Evolutionary conservation across 2,329 filamentous ascomycete genomes (phyloP).

Genomic region (Purpureocillium lavendulum): DNA sequence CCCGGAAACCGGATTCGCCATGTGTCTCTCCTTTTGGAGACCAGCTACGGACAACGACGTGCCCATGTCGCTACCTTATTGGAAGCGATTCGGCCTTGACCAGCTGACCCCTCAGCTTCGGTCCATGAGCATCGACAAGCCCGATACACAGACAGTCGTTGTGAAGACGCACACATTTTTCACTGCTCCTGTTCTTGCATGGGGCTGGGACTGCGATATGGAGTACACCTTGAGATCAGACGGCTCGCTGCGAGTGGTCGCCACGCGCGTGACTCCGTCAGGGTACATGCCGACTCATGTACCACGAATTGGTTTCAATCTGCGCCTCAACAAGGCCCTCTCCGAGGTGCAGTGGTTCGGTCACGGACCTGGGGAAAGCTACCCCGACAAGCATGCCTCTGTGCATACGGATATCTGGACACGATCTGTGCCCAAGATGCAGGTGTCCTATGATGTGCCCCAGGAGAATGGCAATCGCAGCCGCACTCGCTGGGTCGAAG

Average conservation of each 20-base stretch:
- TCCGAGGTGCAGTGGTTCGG: slow-evolving; percentile 50
- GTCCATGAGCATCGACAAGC: slow-evolving; percentile 18
- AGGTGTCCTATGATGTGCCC: slow-evolving; percentile 55
- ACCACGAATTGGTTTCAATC: slow-evolving; percentile 52
- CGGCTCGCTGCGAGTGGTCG: slow-evolving; percentile 36
- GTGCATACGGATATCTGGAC: slow-evolving; percentile 44
- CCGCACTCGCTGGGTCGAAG: slow-evolving; percentile 47
- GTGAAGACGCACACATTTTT: slow-evolving; percentile 46
- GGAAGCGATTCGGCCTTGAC: slow-evolving; percentile 44
- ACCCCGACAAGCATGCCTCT: slow-evolving; percentile 51
- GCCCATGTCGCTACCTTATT: slow-evolving; percentile 45
- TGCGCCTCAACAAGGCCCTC: slow-evolving; percentile 39
- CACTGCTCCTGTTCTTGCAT: slow-evolving; percentile 52
- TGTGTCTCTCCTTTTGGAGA: slow-evolving; percentile 49
- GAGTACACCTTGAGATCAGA: slow-evolving; percentile 41
- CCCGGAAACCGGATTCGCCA: slow-evolving; percentile 25
- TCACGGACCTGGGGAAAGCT: slow-evolving; percentile 54
- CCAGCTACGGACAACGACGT: slow-evolving; percentile 59
- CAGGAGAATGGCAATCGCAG: slow-evolving; percentile 57
- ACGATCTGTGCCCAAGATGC: slow-evolving; percentile 37
- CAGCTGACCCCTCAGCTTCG: slow-evolving; percentile 36
- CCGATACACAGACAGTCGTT: slow-evolving; percentile 34
- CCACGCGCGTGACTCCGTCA: slow-evolving; percentile 32
- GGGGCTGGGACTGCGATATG: slow-evolving; percentile 42
- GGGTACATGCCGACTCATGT: slow-evolving; percentile 45